Evolutionary conservation across 164 flowering plant genomes (phyloP), one percentile per base, ranked within the genome.

Genomic region (Vitis rotundifolia): DNA sequence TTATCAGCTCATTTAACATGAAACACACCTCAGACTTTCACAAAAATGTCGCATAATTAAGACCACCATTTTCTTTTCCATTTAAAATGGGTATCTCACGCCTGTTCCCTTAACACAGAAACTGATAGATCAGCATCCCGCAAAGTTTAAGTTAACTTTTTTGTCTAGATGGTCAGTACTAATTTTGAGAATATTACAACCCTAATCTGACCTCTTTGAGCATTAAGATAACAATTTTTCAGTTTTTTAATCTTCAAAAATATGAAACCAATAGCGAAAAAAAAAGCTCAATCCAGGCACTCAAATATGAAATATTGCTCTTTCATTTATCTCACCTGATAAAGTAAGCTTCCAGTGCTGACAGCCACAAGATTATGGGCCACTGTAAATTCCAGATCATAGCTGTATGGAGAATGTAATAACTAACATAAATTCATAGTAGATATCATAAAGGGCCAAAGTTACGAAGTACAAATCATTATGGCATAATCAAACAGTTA

Each of bases 331-430:
- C 82, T 77, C 68, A 92, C 98, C 98, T 96, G 99, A 79, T 88
- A 86, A 68, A 93, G 91, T 68, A 96, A 82, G 71, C 64, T 81
- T 72, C 99, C 99, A 59, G 80, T 84, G 80, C 98, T 96, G 73
- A 92, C 93, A 74, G 97, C 99, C 31, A 91, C 94, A 75, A 87
- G 85, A 83, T 89, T 79, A 14, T 85, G 82, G 52, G 93, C 88
- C 69, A 96, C 99, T 3, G 97, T 92, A 68, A 90, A 89, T 73
- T 96, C 98, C 77, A 96, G 68, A 80, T 96, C 98, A 78, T 84
- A 95, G 84, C 99, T 95, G 88, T 55, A 79, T 49, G 74, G 29
- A 18, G 26, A 77, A 68, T 31, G 60, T 16, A 49, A 50, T n/a
- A 60, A 57, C 19, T 47, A 31, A 59, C 19, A 49, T 55, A 16